These are phyloP conservation scores for Ogataea angusta DNA, from an alignment of 805 yeast genomes.

Conservation along the genomic window DNA sequence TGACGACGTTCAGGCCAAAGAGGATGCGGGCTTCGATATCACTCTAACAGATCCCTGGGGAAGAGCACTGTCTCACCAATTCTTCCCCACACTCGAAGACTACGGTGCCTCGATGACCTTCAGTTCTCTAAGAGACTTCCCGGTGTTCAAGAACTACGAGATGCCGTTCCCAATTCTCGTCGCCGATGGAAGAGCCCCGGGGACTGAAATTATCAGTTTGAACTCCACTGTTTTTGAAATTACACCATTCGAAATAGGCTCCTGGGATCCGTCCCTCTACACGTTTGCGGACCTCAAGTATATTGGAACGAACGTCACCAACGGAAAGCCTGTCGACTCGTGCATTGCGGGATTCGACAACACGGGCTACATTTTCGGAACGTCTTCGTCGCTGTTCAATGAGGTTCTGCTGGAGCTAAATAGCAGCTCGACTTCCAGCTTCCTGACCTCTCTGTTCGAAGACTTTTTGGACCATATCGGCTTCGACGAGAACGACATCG, in stretches of 20 bases:
- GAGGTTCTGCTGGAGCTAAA: constrained; percentile 58
- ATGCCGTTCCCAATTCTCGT: constrained; percentile 74
- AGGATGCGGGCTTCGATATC: constrained; percentile 63
- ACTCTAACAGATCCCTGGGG: constrained; percentile 81
- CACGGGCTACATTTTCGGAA: constrained; percentile 77
- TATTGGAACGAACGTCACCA: constrained; percentile 60
- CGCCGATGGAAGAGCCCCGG: constrained; percentile 66
- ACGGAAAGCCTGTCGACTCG: constrained; percentile 51
- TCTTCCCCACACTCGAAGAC: constrained; percentile 57
- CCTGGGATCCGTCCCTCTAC: constrained; percentile 78
- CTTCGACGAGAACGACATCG: constrained; percentile 58
- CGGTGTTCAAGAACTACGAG: constrained; percentile 54
- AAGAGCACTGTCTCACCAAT: constrained; percentile 66
- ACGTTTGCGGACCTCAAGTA: constrained; percentile 66
- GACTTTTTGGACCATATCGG: constrained; percentile 41
- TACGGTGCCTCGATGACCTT: constrained; percentile 64
- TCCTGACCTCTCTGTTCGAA: constrained; percentile 43
- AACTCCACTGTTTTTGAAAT: constrained; percentile 70
- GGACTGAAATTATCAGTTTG: constrained; percentile 47
- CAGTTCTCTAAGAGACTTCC: constrained; percentile 55
- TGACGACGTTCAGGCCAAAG: constrained; percentile 50
- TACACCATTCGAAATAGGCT: constrained; percentile 73
- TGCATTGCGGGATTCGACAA: constrained; percentile 77
- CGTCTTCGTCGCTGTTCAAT: constrained; percentile 80
- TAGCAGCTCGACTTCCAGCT: constrained; percentile 47